These are phyloP conservation scores for barley (Hordeum vulgare) DNA, from an alignment of 176 grass and related monocot species.

Conservation along the genomic window MorexV3_pseudomolecules_assembly NC_058524.1:577095576-577096075, in stretches of 20 bases:
- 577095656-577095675: neutral
- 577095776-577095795: no score
- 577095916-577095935: neutral
- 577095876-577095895: neutral
- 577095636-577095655: neutral
- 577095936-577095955: no score
- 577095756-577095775: neutral
- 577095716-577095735: conserved; percentile 2
- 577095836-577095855: no score
- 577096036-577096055: neutral
- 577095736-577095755: neutral
- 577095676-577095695: neutral
- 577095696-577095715: neutral
- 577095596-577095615: neutral
- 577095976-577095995: neutral
- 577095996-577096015: neutral
- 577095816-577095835: no score
- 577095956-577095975: neutral
- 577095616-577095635: neutral
- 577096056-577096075: neutral
- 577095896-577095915: neutral
- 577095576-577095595: neutral
- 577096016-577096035: neutral
- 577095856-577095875: neutral
- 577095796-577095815: no score